phyloP scores from a whole-genome alignment of 2,329 filamentous ascomycete species.

The Alternaria sp. region DNA sequence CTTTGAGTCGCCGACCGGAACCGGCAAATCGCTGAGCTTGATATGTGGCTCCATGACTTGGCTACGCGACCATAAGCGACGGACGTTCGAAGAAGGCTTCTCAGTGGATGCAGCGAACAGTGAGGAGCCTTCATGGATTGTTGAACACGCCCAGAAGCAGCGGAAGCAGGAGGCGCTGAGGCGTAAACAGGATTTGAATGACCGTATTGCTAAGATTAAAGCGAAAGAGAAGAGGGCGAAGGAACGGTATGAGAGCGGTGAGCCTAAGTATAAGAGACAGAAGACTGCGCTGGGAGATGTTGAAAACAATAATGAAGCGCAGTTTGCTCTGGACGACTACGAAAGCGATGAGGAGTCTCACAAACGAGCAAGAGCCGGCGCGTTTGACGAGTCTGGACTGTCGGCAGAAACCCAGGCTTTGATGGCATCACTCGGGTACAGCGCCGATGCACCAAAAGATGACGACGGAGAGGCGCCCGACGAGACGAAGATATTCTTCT shows the following conservation, averaged over 20 bases:
- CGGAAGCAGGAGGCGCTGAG: conserved; percentile 70
- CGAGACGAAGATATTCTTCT: conserved; percentile 86
- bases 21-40: conserved; percentile 89
- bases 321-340: conserved; percentile 79
- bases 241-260: conserved; percentile 57
- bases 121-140: conserved; percentile 84
- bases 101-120: conserved; percentile 56
- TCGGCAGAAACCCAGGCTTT: conserved; percentile 78
- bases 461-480: conserved; percentile 62
- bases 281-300: conserved; percentile 20
- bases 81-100: conserved; percentile 62
- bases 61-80: conserved; percentile 81
- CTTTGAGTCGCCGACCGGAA: conserved; percentile 91
- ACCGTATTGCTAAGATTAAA: conserved; percentile 68
- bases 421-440: conserved; percentile 65
- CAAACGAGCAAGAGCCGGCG: conserved; percentile 18
- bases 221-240: conserved; percentile 66
- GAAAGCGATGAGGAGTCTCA: conserved; percentile 65
- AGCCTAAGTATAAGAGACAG: conserved; percentile 55
- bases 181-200: conserved; percentile 75
- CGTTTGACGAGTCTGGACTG: conserved; percentile 55
- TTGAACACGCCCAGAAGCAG: conserved; percentile 75
- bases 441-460: conserved; percentile 46
- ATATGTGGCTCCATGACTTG: conserved; percentile 90
- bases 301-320: conserved; percentile 60